Base-by-base conservation (phyloP, 805 yeast species). In the Saturnispora galanensis region DNA sequence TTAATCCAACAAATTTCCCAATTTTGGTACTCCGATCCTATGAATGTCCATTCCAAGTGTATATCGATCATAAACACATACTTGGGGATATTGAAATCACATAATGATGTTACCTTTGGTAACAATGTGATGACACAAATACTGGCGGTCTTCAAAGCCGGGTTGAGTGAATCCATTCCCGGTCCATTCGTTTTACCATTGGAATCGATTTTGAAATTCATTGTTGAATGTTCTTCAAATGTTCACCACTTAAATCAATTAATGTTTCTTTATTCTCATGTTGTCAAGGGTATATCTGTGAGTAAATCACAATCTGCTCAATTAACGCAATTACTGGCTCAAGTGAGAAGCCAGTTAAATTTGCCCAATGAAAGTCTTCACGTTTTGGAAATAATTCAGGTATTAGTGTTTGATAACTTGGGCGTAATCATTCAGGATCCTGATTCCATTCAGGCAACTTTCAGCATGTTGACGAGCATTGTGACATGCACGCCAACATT, bases 101-200 rank as follows among this genome's bases (percentile, higher is more conserved):
- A 6, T 21, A 21, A 21, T 55, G 38, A 42, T 18, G 31, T 33
- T 5, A 26, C 12, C 11, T 36, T 31, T 11, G 4, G 6, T 15
- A 37, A 10, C 6, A n/a, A 32, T 0, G 67, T 83, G 2, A 72
- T 82, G 5, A 93, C 84, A 51, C 74, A 71, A 26, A 71, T 83
- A 26, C 76, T 87, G 47, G 65, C 69, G 6, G 73, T 87, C 2
- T 68, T 86, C 50, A 79, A 76, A 52, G 53, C 65, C 12, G 94
- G 94, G 1, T 60, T 86, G 12, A 62, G 75, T 3, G 95, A 86
- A 54, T 57, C 67, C 3, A 59, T 76, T 5, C 67, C 73, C 15
- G 88, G 88, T 0, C 85, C 93, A 0, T 84, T 83, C 59, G 78
- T 73, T 9, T 71, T 83, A 47, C 62, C 64, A 0, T 47, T 67